A percentile compares a stretch with the other conserved stretches of the same genome.
phyloP scores from a whole-genome alignment of 2,329 filamentous ascomycete genomes.

The Salinomyces thailandicus region DNA sequence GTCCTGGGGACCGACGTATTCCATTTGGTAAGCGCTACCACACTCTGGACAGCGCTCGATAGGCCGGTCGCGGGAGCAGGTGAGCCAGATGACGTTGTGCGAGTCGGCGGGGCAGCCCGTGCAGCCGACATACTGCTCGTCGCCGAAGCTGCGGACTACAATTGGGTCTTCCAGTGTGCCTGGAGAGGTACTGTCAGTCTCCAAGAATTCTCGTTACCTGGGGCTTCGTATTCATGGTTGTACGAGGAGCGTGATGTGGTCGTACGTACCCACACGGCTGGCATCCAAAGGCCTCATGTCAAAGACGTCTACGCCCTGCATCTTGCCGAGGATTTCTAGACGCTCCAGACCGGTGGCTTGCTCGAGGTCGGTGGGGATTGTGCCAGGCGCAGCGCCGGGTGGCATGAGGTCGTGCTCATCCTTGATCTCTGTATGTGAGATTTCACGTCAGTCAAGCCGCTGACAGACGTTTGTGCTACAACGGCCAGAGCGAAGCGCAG shows the following conservation, averaged over 20 bases:
- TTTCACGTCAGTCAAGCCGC: conserved; percentile 19
- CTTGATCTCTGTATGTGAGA: conserved; percentile 65
- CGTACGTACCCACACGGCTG: conserved; percentile 62
- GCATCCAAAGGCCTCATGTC: conserved; percentile 95
- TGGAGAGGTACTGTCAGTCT: conserved; percentile 26
- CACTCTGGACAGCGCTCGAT: conserved; percentile 94
- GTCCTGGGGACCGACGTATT: conserved; percentile 79
- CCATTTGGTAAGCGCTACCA: conserved; percentile 94
- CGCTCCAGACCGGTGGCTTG: conserved; percentile 96
- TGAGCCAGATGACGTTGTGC: conserved; percentile 82
- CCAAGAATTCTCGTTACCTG: not conserved
- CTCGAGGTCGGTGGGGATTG: conserved; percentile 86
- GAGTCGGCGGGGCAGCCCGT: conserved; percentile 89
- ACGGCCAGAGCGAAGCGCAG: not conserved
- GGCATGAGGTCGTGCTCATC: conserved; percentile 69
- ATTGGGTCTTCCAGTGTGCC: conserved; percentile 87
- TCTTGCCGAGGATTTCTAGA: conserved; percentile 97
- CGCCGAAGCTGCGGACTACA: conserved; percentile 77
- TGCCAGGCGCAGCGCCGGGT: conserved; percentile 70
- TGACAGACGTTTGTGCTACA: conserved; percentile 6
- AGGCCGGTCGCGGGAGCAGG: conserved; percentile 77
- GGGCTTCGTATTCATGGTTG: too few relatives aligned
- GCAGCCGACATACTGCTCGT: conserved; percentile 95
- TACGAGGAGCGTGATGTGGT: not conserved
- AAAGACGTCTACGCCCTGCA: conserved; percentile 96